phyloP scores from a whole-genome alignment of 2,329 filamentous ascomycete genomes.

The Botrytis fabae region DNA sequence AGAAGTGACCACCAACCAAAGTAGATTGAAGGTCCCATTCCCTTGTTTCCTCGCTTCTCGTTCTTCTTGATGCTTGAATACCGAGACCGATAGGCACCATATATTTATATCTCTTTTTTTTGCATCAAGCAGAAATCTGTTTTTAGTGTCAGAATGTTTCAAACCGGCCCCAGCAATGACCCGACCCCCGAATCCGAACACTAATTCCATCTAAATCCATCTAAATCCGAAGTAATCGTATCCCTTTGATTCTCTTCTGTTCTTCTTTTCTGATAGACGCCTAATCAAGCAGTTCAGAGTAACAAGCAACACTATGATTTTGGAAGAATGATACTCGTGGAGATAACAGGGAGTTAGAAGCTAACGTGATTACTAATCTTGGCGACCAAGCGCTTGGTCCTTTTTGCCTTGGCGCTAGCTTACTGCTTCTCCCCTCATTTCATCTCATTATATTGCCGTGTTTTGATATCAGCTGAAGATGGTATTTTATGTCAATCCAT shows the following conservation, averaged over 20 bases:
- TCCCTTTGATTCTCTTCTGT: neutral
- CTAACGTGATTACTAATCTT: slow-evolving; percentile 1
- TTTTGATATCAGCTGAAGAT: neutral
- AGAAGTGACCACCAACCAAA: neutral
- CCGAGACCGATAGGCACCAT: no score
- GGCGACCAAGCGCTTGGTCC: neutral
- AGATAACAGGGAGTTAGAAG: neutral
- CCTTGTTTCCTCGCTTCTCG: neutral
- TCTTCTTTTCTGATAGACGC: neutral
- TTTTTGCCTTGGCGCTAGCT: neutral
- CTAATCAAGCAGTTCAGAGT: neutral
- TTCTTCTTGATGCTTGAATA: neutral
- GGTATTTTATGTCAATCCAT: neutral
- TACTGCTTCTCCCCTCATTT: neutral
- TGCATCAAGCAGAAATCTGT: no score
- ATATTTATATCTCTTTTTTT: no score
- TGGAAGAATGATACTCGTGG: neutral
- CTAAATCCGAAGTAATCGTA: neutral
- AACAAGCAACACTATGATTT: neutral
- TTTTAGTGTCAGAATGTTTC: no score
- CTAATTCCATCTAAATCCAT: neutral
- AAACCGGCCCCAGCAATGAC: neutral
- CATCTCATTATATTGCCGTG: neutral
- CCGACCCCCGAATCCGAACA: neutral
- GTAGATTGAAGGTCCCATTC: neutral